Percentiles rank a stretch among this genome's conserved stretches.
phyloP scores from a whole-genome alignment of 257 asterid genomes.

The Knoxia roxburghii region DNA sequence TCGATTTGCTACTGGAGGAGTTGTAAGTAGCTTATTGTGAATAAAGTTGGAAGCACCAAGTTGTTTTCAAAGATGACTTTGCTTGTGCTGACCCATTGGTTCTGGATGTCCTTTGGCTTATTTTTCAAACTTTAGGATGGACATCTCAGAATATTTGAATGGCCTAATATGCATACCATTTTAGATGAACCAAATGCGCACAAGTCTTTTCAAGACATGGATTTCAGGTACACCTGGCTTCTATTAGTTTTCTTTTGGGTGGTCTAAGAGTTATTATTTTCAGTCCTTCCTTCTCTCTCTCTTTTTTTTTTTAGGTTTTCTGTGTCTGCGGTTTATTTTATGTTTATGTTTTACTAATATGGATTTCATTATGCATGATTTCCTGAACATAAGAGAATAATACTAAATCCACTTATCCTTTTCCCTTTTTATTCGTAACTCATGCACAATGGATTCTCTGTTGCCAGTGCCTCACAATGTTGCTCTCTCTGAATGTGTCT shows the following conservation, averaged over 20 bases:
- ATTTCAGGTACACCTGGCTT: slow-evolving; percentile 61
- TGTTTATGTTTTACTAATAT: not conserved
- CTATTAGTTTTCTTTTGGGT: not conserved
- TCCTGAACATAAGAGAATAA: not conserved
- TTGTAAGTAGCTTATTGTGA: slow-evolving; percentile 46
- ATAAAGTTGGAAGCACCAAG: slow-evolving; percentile 9
- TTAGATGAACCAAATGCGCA: slow-evolving; percentile 91
- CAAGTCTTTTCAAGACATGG: slow-evolving; percentile 94
- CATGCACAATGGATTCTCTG: not conserved
- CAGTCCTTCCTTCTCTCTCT: not conserved
- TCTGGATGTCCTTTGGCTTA: slow-evolving; percentile 8
- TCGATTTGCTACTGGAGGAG: slow-evolving; percentile 86
- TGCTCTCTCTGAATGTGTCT: not conserved
- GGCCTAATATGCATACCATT: slow-evolving; percentile 72
- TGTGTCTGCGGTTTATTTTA: not conserved
- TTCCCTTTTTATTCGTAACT: not conserved
- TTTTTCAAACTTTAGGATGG: slow-evolving; percentile 62
- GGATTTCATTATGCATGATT: not conserved
- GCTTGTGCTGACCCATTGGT: not conserved
- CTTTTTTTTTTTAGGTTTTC: not conserved
- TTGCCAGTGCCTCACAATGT: not conserved
- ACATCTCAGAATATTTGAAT: slow-evolving; percentile 78
- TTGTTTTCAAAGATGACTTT: slow-evolving; percentile 4
- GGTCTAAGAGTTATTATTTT: not conserved
- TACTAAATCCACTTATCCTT: not conserved